These are phyloP conservation scores for Nicotiana noctiflora DNA, from an alignment of 257 asterid species.

Conservation along the genomic window DNA sequence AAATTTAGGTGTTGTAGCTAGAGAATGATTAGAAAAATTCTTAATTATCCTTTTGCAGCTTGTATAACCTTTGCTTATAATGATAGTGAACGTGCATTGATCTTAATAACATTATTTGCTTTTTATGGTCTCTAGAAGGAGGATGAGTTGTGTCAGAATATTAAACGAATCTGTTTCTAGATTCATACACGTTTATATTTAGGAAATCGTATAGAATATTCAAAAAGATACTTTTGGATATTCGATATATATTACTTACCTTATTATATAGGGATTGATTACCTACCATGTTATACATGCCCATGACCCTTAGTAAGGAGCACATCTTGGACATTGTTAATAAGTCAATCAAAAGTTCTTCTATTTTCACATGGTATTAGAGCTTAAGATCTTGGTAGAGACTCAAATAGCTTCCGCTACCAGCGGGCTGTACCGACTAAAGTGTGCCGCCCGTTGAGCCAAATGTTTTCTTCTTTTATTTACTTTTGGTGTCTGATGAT, in stretches of 20 bases:
- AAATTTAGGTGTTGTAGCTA: background rate
- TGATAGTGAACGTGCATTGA: background rate
- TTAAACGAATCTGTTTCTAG: background rate
- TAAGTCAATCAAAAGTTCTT: background rate
- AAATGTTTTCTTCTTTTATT: background rate
- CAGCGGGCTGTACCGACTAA: background rate
- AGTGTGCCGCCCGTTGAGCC: background rate
- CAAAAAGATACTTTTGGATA: background rate
- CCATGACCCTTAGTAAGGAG: background rate
- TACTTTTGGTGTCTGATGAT: background rate
- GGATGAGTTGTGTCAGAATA: background rate
- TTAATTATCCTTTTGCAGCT: background rate
- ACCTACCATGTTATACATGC: background rate
- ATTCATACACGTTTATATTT: background rate
- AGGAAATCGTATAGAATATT: background rate
- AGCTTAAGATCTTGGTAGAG: too few relatives aligned
- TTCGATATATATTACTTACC: background rate
- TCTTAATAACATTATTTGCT: background rate
- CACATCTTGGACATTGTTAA: background rate
- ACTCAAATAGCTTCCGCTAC: background rate
- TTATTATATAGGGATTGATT: background rate
- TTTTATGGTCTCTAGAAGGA: background rate
- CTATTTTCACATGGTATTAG: background rate
- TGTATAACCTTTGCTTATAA: background rate
- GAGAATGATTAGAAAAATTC: conserved; percentile 1